Evolutionary conservation across 192 early-diverging fungal genomes (phyloP).

Genomic region (Coemansia sp.): DNA sequence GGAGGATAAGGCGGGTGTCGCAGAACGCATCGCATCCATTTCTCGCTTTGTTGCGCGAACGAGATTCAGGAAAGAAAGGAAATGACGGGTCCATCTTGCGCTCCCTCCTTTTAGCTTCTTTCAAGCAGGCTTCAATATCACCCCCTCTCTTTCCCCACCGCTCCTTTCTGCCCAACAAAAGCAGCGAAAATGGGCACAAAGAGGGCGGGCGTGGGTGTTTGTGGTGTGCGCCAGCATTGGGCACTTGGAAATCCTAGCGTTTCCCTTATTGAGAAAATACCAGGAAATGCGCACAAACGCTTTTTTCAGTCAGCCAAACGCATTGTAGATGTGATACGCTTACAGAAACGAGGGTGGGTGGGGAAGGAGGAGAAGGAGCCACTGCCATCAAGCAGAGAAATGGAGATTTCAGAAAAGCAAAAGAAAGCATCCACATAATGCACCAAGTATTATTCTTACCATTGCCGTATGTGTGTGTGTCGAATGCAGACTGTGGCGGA

Average conservation of each 20-base stretch:
- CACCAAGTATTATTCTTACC: slow-evolving; percentile 15
- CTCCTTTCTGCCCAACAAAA: slow-evolving; percentile 1
- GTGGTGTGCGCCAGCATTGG: neutral
- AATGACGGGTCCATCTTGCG: neutral
- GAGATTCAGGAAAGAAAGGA: neutral
- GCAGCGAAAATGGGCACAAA: neutral
- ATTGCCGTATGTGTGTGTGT: slow-evolving; percentile 7
- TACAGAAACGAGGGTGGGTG: neutral
- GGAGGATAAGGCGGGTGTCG: neutral
- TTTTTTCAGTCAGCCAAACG: too few relatives aligned
- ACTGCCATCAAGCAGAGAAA: neutral
- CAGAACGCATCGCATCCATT: neutral
- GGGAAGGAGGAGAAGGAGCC: neutral
- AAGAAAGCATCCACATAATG: neutral
- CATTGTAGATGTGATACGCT: too few relatives aligned
- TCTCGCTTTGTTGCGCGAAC: neutral
- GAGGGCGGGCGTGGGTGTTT: neutral
- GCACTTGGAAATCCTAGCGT: neutral
- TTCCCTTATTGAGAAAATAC: neutral
- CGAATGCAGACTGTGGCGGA: slow-evolving; percentile 16
- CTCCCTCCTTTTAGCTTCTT: neutral
- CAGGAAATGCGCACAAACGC: neutral
- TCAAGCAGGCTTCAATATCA: neutral
- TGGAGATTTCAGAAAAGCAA: neutral
- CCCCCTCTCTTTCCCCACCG: neutral